Percentiles rank a stretch among this genome's conserved stretches.
These are phyloP conservation scores for Gymnopilus junonius DNA, from an alignment of 768 basidiomycete species.

Conservation along the genomic window DNA sequence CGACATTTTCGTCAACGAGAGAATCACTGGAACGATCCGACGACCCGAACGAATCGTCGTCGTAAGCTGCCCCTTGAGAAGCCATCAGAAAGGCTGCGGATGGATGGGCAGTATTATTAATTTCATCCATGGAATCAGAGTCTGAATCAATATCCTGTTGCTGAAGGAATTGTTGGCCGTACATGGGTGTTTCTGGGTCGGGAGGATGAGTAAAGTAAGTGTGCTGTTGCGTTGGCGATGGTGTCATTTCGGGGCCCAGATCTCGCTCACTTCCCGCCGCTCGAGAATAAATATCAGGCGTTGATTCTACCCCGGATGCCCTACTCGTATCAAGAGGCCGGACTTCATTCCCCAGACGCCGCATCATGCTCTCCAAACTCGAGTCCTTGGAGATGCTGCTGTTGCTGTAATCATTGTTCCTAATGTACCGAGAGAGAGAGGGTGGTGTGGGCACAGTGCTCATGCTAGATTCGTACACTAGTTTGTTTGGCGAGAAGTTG, in stretches of 20 bases:
- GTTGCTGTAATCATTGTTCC: conserved; percentile 43
- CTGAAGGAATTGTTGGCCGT: conserved; percentile 12
- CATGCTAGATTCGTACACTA: conserved; percentile 61
- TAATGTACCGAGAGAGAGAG: conserved; percentile 69
- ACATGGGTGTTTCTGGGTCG: conserved; percentile 20
- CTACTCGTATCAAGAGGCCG: conserved; percentile 20
- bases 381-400: conserved; percentile 55
- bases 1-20: conserved; percentile 50
- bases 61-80: conserved; percentile 45
- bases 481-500: conserved; percentile 21
- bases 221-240: neutral
- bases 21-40: conserved; percentile 66
- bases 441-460: conserved; percentile 74
- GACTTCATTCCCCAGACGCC: conserved; percentile 41
- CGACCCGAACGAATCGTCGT: conserved; percentile 52
- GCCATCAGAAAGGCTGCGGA: conserved; percentile 77
- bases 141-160: conserved; percentile 46
- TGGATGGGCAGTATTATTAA: conserved; percentile 63
- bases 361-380: conserved; percentile 74
- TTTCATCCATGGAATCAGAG: conserved; percentile 64
- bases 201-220: neutral
- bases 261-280: conserved; percentile 23
- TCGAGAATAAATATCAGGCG: conserved; percentile 35
- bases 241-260: neutral
- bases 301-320: conserved; percentile 26